A percentile compares a stretch with the other conserved stretches of the same genome.
phyloP scores from a whole-genome alignment of 108 stramenopile genomes.

The Skeletonema tropicum region DNA sequence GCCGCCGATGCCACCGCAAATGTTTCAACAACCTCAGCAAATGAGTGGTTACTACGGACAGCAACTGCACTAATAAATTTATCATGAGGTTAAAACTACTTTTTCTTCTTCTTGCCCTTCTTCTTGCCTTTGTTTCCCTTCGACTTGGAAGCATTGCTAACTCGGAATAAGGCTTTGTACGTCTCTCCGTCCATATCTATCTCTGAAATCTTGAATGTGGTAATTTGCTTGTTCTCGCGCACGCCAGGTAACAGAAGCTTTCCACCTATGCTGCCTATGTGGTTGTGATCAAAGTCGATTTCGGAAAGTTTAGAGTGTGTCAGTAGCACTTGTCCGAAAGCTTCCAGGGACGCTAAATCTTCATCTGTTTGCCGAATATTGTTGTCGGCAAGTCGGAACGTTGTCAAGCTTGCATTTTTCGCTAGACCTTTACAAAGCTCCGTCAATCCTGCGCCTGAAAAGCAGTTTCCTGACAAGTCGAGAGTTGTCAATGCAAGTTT shows the following conservation, averaged over 20 bases:
- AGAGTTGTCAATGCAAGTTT: constrained; percentile 34
- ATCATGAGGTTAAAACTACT: constrained; percentile 4
- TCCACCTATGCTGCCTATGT: constrained; percentile 47
- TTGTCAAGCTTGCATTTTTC: constrained; percentile 40
- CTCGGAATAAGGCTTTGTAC: constrained; percentile 25
- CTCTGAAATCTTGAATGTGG: constrained; percentile 32
- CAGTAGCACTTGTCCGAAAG: constrained; percentile 36
- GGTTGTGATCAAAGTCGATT: constrained; percentile 59
- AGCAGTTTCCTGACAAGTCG: constrained; percentile 46
- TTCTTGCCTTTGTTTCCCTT: constrained; percentile 5
- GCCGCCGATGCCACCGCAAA: constrained; percentile 15
- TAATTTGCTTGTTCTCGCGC: constrained; percentile 25
- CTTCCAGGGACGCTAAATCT: constrained; percentile 33
- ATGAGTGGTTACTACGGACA: constrained; percentile 17
- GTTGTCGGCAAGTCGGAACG: constrained; percentile 54
- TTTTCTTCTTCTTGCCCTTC: constrained; percentile 35
- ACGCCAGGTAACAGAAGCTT: constrained; percentile 20
- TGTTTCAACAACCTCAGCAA: constrained; percentile 16
- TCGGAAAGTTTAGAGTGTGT: constrained; percentile 22
- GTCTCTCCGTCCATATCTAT: constrained; percentile 27
- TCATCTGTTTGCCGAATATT: constrained; percentile 36
- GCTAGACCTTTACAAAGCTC: constrained; percentile 44
- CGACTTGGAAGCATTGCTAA: no score
- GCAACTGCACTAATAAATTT: background rate
- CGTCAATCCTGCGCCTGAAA: constrained; percentile 45